Evolutionary conservation across 2,329 filamentous ascomycete genomes (phyloP), one percentile per base, ranked within the genome.

Genomic region (Aspergillus bombycis): DNA sequence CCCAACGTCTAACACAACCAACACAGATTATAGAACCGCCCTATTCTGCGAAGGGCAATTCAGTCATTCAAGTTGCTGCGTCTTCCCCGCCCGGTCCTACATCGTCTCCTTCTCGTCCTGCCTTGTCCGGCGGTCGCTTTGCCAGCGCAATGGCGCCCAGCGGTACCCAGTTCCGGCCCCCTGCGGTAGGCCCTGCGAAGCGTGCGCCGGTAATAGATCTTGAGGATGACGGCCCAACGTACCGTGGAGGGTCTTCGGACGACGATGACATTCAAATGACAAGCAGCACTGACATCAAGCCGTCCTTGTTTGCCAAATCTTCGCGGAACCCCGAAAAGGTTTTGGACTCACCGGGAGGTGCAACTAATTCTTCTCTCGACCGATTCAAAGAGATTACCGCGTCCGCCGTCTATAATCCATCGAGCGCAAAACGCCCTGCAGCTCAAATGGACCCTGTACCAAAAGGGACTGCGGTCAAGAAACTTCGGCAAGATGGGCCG

Each of bases 61-160:
- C 83, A 43, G 74, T 85, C 57, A 82, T 97, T 61, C 94, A 97
- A 76, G 94, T 97, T 3, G 89, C 90, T 34, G 92, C 92, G n/a
- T 97, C 94, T 3, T 97, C 94, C 1, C 94, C 93, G 2, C 84
- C 89, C 62, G 85, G 86, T 63, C 77, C 81, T n/a, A 75, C 79
- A 16, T 73, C 76, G 28, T 76, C 81, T 41, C 76, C 79, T n/a
- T 75, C 78, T 41, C 75, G 74, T 60, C 72, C 70, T 63, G 67
- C 61, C 53, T 70, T 72, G 70, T 70, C 73, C 69, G 74, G 75
- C 71, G 81, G 81, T 52, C 76, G 82, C 36, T 72, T 90, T 50
- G 86, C 85, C 26, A 88, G 83, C 65, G 79, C 87, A 52, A 90
- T 96, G 82, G 91, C 92, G 41, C 91, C 93, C 32, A 85, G 88